Percentiles rank a stretch among this genome's conserved stretches.
phyloP scores from a whole-genome alignment of 1,284 basidiomycete species.

The Takashimella tepidaria region DNA sequence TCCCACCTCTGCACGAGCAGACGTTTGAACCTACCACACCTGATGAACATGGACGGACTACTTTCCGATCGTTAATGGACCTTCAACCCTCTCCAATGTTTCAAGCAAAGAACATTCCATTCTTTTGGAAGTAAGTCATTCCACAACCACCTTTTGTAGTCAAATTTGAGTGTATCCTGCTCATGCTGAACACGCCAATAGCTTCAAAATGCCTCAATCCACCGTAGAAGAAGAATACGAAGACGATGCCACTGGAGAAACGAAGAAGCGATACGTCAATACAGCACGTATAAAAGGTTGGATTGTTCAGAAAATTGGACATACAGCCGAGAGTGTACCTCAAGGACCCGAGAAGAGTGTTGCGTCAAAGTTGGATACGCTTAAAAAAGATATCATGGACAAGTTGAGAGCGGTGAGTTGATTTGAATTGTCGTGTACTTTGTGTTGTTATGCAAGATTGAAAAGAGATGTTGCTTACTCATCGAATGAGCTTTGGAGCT shows the following conservation, averaged over 20 bases:
- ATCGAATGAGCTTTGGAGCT: conserved; percentile 48
- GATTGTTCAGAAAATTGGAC: conserved; percentile 22
- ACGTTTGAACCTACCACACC: conserved; percentile 43
- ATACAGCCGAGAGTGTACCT: conserved; percentile 51
- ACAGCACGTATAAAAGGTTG: conserved; percentile 21
- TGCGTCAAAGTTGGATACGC: conserved; percentile 46
- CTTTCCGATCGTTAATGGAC: conserved; percentile 28
- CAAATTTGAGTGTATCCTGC: too few species aligned
- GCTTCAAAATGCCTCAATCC: neutral
- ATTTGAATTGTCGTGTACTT: neutral
- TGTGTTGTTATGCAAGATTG: too few species aligned
- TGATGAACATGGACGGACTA: conserved; percentile 14
- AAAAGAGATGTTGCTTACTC: too few species aligned
- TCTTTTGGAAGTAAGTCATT: conserved; percentile 24
- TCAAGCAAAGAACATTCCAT: conserved; percentile 26
- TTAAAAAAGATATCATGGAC: conserved; percentile 59
- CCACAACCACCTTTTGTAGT: too few species aligned
- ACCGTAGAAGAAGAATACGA: conserved; percentile 10
- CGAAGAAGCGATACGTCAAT: conserved; percentile 31
- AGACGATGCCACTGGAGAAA: conserved; percentile 29
- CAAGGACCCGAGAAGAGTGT: conserved; percentile 56
- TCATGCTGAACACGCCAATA: too few species aligned
- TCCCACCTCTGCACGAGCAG: conserved; percentile 63
- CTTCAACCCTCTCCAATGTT: conserved; percentile 39
- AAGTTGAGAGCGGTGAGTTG: conserved; percentile 57